Conservation (phyloP, 2,329 filamentous ascomycete species). For the Didymella glomerata region DNA sequence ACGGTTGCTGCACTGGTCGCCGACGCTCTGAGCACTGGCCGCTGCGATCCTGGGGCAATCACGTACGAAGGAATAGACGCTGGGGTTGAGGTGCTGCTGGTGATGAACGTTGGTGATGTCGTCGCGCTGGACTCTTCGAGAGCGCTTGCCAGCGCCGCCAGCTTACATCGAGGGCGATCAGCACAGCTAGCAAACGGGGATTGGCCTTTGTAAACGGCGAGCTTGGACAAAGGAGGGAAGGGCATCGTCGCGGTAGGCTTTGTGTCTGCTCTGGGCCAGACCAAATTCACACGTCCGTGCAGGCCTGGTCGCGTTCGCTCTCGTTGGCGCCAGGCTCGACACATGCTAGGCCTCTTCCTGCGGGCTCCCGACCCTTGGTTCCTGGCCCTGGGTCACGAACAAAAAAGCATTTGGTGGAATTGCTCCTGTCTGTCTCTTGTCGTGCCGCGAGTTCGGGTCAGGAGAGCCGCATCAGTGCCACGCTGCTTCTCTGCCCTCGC, state of each 20-base stretch:
- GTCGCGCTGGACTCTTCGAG: conserved; percentile 19
- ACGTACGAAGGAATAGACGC: conserved; percentile 15
- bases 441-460: conserved; percentile 46
- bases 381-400: conserved; percentile 35
- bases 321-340: conserved; percentile 49
- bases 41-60: conserved; percentile 26
- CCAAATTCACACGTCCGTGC: conserved; percentile 39
- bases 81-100: conserved; percentile 17
- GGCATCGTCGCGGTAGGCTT: conserved; percentile 40
- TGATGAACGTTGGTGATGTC: conserved; percentile 8
- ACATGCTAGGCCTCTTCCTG: conserved; percentile 35
- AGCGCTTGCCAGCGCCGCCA: conserved; percentile 27
- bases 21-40: conserved; percentile 29
- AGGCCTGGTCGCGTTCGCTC: conserved; percentile 29
- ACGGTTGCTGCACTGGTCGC: conserved; percentile 43
- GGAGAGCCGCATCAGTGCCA: conserved; percentile 42
- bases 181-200: conserved; percentile 28
- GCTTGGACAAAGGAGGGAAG: conserved; percentile 30
- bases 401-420: conserved; percentile 32
- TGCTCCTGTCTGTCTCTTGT: conserved; percentile 37
- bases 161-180: conserved; percentile 24
- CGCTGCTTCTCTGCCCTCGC: conserved; percentile 12
- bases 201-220: conserved; percentile 34
- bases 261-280: conserved; percentile 49
- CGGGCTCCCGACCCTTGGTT: conserved; percentile 44